Base-by-base conservation (phyloP, 2,329 filamentous ascomycete species). In the Apiospora sp. region DNA sequence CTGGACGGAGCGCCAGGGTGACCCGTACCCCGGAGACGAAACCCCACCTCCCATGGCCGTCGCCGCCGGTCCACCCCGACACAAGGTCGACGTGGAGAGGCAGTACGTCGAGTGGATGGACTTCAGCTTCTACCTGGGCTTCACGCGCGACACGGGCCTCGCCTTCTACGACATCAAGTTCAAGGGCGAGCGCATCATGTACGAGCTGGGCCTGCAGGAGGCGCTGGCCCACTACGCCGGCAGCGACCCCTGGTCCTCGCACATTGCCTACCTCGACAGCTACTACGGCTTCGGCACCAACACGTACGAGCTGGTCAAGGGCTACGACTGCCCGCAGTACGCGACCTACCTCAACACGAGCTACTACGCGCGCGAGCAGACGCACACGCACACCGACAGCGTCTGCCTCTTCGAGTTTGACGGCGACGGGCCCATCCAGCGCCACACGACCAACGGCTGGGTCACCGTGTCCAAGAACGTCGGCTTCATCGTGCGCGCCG, bases 11-110 rank as follows among this genome's bases (percentile, higher is more conserved):
- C 54, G 72, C 77, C 43, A 82, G 81, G 14, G 72, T 75, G 4
- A 73, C 76, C 2, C 76, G 80, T 78, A 82, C 44, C 81, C 81
- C 1, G 77, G 83, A 12, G 79, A 78, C 4, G 82, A 73, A 80
- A 89, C 22, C 87, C 88, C 1, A 86, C 88, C 1, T 82, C 91
- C 22, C 82, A 84, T 41, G 83, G 87, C 19, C 80, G 90, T 34
- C 79, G 81, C 4, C 80, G 80, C 19, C 77, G 78, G 30, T 78
- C 76, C 12, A 76, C 80, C 24, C 75, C 83, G n/a, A 84, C 80
- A 71, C 72, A 74, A 19, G 74, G 79, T 85, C 22, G 83, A 85
- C 72, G 72, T 71, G 12, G 71, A 81, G 22, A 75, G 80, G 34
- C 78, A 81, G 64, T 84, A 83, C 70, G 78, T 85, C 16, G 76